phyloP scores from a whole-genome alignment of 164 flowering plant genomes.

The Brasenia schreberi region DNA sequence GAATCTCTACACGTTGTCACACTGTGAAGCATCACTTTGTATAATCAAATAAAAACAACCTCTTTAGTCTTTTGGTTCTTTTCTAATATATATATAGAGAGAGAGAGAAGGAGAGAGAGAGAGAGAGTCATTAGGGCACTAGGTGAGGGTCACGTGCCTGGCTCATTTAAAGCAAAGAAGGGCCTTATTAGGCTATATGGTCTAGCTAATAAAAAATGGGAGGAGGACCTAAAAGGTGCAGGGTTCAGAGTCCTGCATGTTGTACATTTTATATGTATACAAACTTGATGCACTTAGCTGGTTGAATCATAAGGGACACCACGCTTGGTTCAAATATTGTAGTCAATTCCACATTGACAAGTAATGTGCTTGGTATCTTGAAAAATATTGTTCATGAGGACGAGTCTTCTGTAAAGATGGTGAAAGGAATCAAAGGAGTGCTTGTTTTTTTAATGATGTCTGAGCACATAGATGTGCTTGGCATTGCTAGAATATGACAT shows the following conservation, averaged over 20 bases:
- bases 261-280: no score
- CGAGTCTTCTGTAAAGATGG: no score
- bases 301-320: not conserved
- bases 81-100: not conserved
- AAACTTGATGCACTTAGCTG: no score
- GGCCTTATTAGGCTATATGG: not conserved
- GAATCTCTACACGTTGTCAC: constrained; percentile 41
- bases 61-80: not conserved
- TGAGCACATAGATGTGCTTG: no score
- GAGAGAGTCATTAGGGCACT: not conserved
- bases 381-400: no score
- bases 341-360: not conserved
- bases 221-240: no score
- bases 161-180: not conserved
- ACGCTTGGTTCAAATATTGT: not conserved
- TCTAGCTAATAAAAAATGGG: not conserved
- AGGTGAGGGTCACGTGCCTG: not conserved
- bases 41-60: not conserved
- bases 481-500: no score
- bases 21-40: not conserved
- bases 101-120: not conserved
- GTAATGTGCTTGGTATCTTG: not conserved
- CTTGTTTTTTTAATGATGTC: no score
- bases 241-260: no score
- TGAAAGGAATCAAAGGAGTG: no score